These are phyloP conservation scores for Canna indica DNA, from an alignment of 176 grass and related monocot genomes.

Conservation along the genomic window DNA sequence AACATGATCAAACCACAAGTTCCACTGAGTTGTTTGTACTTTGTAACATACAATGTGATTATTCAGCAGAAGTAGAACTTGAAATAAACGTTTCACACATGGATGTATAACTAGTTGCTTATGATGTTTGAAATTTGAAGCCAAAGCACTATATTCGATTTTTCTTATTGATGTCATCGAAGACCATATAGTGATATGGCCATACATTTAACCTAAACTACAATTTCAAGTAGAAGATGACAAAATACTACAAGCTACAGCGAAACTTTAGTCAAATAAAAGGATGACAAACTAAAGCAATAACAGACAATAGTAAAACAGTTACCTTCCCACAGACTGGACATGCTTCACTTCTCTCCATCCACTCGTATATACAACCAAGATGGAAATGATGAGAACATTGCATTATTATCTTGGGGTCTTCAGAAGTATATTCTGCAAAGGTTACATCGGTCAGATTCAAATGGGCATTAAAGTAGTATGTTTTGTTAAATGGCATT, in stretches of 20 bases:
- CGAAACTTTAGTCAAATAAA: conserved; percentile 8
- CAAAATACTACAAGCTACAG: neutral
- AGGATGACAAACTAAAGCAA: neutral
- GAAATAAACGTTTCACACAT: too few relatives aligned
- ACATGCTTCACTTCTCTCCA: conserved; percentile 96
- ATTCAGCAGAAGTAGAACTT: too few relatives aligned
- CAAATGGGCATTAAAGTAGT: neutral
- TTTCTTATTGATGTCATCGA: too few relatives aligned
- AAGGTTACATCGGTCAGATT: conserved; percentile 16
- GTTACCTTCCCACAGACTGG: conserved; percentile 93
- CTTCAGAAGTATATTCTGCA: conserved; percentile 83
- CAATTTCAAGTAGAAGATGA: neutral
- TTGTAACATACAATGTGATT: too few relatives aligned
- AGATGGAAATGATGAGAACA: conserved; percentile 98
- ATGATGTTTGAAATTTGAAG: too few relatives aligned
- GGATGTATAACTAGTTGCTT: too few relatives aligned
- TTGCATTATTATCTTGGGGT: conserved; percentile 80
- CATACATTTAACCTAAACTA: neutral
- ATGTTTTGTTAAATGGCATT: too few relatives aligned
- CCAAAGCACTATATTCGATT: too few relatives aligned
- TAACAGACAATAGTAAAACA: neutral
- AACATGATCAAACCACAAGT: too few relatives aligned
- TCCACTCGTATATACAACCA: conserved; percentile 97
- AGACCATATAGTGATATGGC: too few relatives aligned
- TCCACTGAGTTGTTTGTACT: too few relatives aligned